Percentiles rank a stretch among this genome's conserved stretches.
Evolutionary conservation across 2,329 filamentous ascomycete genomes (phyloP).

Genomic region (Aotearoamyces nothofagi): DNA sequence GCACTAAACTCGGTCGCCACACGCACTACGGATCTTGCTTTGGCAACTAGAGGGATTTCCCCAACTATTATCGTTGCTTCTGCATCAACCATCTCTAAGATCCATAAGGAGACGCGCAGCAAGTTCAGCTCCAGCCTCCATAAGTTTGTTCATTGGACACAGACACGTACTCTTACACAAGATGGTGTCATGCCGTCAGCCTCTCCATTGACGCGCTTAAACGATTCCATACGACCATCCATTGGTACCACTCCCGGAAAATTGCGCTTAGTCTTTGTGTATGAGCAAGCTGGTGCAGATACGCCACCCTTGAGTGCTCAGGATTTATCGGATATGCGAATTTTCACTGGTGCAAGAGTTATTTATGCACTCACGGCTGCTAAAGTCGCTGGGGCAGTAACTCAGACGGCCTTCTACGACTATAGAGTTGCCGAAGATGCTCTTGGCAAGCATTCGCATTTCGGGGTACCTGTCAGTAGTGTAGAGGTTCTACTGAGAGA

Average conservation of each 20-base stretch:
- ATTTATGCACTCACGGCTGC: conserved; percentile 74
- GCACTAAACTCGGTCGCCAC: conserved; percentile 82
- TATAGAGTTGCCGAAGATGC: conserved; percentile 44
- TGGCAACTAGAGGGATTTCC: conserved; percentile 59
- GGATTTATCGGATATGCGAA: conserved; percentile 64
- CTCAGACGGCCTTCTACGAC: conserved; percentile 78
- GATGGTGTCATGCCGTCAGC: conserved; percentile 60
- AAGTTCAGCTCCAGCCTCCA: conserved; percentile 48
- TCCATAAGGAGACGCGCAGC: conserved; percentile 45
- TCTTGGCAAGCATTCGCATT: conserved; percentile 40
- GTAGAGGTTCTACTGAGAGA: conserved; percentile 66
- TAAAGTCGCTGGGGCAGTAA: conserved; percentile 75
- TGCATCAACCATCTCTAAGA: conserved; percentile 53
- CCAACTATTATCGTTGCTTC: conserved; percentile 75
- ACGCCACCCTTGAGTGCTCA: conserved; percentile 50
- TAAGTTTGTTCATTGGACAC: conserved; percentile 54
- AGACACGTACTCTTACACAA: conserved; percentile 51
- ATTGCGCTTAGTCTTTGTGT: conserved; percentile 67
- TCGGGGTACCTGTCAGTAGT: conserved; percentile 67
- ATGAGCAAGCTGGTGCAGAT: conserved; percentile 51
- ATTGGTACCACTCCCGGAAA: conserved; percentile 52
- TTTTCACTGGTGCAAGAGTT: conserved; percentile 66
- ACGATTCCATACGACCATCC: conserved; percentile 40
- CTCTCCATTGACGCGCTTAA: conserved; percentile 44
- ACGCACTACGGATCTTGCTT: conserved; percentile 50